phyloP scores from a whole-genome alignment of 2,329 filamentous ascomycete genomes.

The Endothia cerciana region DNA sequence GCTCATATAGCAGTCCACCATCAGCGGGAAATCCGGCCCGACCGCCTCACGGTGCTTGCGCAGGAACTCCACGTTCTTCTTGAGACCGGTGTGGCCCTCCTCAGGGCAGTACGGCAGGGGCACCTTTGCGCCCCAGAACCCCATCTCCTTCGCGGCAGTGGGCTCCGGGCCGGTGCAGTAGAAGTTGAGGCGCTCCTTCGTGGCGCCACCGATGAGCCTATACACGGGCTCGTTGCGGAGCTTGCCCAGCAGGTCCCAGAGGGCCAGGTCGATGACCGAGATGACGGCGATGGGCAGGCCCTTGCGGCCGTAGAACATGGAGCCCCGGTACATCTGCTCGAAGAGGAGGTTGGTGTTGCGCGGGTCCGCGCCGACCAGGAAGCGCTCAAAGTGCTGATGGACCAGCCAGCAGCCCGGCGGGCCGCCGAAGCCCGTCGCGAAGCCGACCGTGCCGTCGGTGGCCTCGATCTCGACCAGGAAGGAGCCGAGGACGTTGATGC shows the following conservation, averaged over 20 bases:
- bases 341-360: slow-evolving; percentile 90
- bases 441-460: slow-evolving; percentile 87
- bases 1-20: slow-evolving; percentile 98
- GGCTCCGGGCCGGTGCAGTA: slow-evolving; percentile 95
- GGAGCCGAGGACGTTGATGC: slow-evolving; percentile 92
- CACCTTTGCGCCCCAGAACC: slow-evolving; percentile 90
- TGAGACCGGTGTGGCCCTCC: slow-evolving; percentile 78
- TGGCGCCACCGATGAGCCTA: slow-evolving; percentile 91
- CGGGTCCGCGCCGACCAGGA: slow-evolving; percentile 86
- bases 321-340: slow-evolving; percentile 94
- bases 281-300: slow-evolving; percentile 89
- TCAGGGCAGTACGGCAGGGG: slow-evolving; percentile 88
- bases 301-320: slow-evolving; percentile 96
- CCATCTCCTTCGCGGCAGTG: slow-evolving; percentile 77
- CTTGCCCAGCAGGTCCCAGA: slow-evolving; percentile 93
- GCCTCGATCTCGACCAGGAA: slow-evolving; percentile 91
- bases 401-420: slow-evolving; percentile 94
- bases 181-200: slow-evolving; percentile 80
- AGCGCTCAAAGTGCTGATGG: slow-evolving; percentile 90
- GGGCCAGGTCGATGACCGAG: slow-evolving; percentile 88
- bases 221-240: slow-evolving; percentile 92
- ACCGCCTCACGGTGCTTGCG: slow-evolving; percentile 82
- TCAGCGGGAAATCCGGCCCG: slow-evolving; percentile 87
- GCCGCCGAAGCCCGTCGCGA: slow-evolving; percentile 92
- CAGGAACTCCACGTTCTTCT: slow-evolving; percentile 89